Percentiles rank a stretch among this genome's conserved stretches.
Evolutionary conservation across 2,329 filamentous ascomycete species (phyloP).

Genomic region (Penicillium decumbens): DNA sequence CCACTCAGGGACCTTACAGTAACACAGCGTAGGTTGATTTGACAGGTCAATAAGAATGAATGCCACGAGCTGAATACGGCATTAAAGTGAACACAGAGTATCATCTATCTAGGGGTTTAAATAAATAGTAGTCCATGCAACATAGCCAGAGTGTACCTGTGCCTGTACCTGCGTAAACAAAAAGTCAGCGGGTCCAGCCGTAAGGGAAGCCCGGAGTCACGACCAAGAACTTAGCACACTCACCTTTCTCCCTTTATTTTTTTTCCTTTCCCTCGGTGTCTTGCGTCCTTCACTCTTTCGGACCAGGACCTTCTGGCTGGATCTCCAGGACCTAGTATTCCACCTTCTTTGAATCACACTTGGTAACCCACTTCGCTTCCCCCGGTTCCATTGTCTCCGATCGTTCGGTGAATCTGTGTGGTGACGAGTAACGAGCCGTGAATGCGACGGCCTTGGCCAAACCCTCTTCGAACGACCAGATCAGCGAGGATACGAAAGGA

Average conservation of each 20-base stretch:
- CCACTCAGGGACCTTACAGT: neutral
- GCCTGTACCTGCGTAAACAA: neutral
- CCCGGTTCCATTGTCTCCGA: conserved; percentile 15
- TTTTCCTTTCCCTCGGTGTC: conserved; percentile 24
- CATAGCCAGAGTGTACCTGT: neutral
- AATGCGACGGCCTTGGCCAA: neutral
- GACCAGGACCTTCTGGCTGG: conserved; percentile 12
- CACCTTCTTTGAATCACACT: neutral
- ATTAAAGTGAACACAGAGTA: neutral
- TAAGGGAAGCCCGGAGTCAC: conserved; percentile 19
- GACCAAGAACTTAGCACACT: conserved; percentile 5
- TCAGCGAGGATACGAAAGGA: neutral
- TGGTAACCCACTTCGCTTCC: neutral
- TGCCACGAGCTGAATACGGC: neutral
- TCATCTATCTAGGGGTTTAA: neutral
- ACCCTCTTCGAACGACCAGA: neutral
- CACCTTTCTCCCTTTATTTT: conserved; percentile 17
- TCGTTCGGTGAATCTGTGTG: conserved; percentile 8
- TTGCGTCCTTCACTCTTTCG: conserved; percentile 30
- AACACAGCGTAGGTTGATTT: no score
- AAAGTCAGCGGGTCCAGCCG: conserved; percentile 16
- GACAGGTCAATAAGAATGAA: neutral
- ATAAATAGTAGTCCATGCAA: neutral
- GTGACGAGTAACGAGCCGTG: neutral
- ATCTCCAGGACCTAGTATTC: neutral